Percentiles rank a stretch among this genome's conserved stretches.
phyloP scores from a whole-genome alignment of 2,329 filamentous ascomycete genomes.

The Fusarium abutilonis region DNA sequence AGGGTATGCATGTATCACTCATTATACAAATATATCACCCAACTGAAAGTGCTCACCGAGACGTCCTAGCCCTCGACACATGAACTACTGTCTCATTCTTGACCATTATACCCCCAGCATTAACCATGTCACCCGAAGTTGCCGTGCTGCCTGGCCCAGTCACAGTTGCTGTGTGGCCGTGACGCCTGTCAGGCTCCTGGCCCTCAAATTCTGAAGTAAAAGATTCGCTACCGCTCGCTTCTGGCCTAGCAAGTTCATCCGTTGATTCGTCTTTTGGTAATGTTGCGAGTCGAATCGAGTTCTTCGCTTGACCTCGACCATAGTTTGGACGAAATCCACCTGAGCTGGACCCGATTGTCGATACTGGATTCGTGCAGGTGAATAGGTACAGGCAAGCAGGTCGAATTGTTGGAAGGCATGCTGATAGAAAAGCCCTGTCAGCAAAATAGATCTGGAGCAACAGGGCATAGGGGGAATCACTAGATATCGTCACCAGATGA shows the following conservation, averaged over 20 bases:
- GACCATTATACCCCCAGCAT: conserved; percentile 27
- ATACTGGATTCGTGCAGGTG: conserved; percentile 7
- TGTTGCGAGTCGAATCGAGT: conserved; percentile 27
- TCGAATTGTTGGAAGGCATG: conserved; percentile 39
- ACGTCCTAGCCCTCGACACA: neutral
- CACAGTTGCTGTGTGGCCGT: conserved; percentile 14
- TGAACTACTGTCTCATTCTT: conserved; percentile 36
- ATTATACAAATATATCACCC: no score
- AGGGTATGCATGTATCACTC: no score
- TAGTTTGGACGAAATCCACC: conserved; percentile 16
- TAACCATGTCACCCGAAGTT: neutral
- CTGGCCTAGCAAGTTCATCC: conserved; percentile 27
- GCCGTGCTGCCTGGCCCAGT: neutral
- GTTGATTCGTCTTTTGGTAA: conserved; percentile 28
- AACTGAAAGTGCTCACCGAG: neutral
- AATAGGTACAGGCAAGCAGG: conserved; percentile 36
- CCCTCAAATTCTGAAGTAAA: conserved; percentile 22
- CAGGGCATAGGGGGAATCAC: neutral
- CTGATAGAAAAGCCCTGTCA: neutral
- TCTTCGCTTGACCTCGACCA: conserved; percentile 20
- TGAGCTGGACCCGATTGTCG: conserved; percentile 11
- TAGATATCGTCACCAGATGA: conserved; percentile 37
- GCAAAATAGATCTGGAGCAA: accelerated
- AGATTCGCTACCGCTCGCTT: conserved; percentile 8
- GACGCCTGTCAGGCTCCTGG: conserved; percentile 9